phyloP scores from a whole-genome alignment of 2,329 filamentous ascomycete species.

The Aureobasidium sp. region DNA sequence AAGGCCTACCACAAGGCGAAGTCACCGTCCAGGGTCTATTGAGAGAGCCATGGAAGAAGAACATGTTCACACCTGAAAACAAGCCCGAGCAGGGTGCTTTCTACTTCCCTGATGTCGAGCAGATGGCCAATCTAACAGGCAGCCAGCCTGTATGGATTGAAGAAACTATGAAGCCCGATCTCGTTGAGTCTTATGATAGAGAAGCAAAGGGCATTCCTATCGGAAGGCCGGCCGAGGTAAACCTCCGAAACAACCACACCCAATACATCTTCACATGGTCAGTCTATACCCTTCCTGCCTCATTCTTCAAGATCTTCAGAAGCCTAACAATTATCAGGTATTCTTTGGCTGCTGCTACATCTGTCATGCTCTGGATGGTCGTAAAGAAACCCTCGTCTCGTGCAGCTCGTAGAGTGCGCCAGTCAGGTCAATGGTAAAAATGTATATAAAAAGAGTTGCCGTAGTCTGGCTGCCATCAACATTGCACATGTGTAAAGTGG shows the following conservation, averaged over 20 bases:
- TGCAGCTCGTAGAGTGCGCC: constrained; percentile 20
- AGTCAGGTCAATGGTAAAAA: constrained; percentile 28
- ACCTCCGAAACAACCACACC: constrained; percentile 89
- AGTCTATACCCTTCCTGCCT: constrained; percentile 27
- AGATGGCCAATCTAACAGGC: constrained; percentile 80
- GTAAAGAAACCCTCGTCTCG: constrained; percentile 73
- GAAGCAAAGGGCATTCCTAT: constrained; percentile 80
- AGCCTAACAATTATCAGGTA: constrained; percentile 55
- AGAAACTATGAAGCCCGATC: constrained; percentile 83
- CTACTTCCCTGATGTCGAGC: constrained; percentile 86
- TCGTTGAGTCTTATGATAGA: constrained; percentile 68
- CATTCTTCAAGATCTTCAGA: not conserved
- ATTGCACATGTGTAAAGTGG: not conserved
- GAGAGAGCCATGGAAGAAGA: constrained; percentile 90
- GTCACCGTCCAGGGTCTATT: constrained; percentile 78
- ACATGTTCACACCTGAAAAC: constrained; percentile 93
- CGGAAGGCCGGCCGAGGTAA: constrained; percentile 80
- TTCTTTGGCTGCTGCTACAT: constrained; percentile 72
- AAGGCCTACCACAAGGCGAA: constrained; percentile 60
- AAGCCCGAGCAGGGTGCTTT: constrained; percentile 75
- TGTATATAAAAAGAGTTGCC: not conserved
- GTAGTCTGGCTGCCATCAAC: not conserved
- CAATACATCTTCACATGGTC: constrained; percentile 99
- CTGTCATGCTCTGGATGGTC: constrained; percentile 95
- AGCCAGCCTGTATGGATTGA: constrained; percentile 92